Evolutionary conservation across 225 moss, liverwort and hornwort genomes (phyloP).

Genomic region (Pseudisothecium myosuroides): DNA sequence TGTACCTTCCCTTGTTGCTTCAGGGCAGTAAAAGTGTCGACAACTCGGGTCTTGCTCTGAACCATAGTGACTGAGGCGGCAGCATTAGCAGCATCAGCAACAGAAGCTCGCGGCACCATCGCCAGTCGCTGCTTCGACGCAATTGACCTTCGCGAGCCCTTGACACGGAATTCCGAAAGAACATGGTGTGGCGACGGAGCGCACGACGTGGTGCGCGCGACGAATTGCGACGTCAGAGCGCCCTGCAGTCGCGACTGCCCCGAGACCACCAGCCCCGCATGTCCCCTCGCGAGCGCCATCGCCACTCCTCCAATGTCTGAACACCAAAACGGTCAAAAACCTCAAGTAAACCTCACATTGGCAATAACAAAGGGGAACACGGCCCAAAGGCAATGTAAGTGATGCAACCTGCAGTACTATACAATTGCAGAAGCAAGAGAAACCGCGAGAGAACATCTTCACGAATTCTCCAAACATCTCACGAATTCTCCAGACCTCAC

Average conservation of each 20-base stretch:
- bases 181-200: not conserved
- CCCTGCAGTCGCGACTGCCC: not conserved
- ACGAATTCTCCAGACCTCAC: not conserved
- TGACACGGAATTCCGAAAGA: not conserved
- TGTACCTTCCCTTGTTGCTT: conserved; percentile 33
- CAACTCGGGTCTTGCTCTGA: conserved; percentile 9
- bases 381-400: not conserved
- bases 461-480: not conserved
- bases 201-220: not conserved
- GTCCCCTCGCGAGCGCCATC: conserved; percentile 21
- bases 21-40: conserved; percentile 12
- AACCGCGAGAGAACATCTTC: not conserved
- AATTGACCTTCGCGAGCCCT: not conserved
- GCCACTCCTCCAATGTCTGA: not conserved
- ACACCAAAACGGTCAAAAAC: not conserved
- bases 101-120: not conserved
- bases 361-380: not conserved
- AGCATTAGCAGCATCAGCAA: not conserved
- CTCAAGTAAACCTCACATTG: not conserved
- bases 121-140: not conserved
- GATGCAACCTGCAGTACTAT: not conserved
- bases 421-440: not conserved
- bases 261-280: not conserved
- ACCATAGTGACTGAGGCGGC: not conserved
- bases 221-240: not conserved